These are phyloP conservation scores for Pleurotus platypus DNA, from an alignment of 768 basidiomycete genomes.

Conservation along the genomic window DNA sequence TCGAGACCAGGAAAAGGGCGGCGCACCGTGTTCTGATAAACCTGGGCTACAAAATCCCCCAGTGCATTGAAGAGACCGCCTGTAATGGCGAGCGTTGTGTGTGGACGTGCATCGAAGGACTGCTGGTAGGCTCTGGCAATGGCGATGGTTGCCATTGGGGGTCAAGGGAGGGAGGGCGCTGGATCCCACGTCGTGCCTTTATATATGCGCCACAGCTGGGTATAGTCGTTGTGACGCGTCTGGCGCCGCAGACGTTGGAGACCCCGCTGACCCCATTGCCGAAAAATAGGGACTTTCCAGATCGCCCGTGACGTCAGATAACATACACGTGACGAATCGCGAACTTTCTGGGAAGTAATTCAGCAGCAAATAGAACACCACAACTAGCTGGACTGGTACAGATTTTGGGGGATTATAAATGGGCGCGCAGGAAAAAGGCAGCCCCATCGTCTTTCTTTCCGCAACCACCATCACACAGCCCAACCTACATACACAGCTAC, in stretches of 20 bases:
- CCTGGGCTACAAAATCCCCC: constrained; percentile 75
- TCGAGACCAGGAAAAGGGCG: constrained; percentile 3
- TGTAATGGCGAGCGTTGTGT: constrained; percentile 70
- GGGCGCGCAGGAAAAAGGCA: not conserved
- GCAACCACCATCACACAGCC: constrained; percentile 16
- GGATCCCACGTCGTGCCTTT: not conserved
- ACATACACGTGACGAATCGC: not conserved
- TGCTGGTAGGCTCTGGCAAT: constrained; percentile 71
- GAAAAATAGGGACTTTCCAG: not conserved
- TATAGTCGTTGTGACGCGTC: too few species aligned
- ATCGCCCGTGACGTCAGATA: not conserved
- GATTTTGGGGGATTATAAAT: not conserved
- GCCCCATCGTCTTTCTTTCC: constrained; percentile 8
- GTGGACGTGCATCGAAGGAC: constrained; percentile 71
- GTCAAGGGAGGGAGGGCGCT: constrained; percentile 1
- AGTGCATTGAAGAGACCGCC: constrained; percentile 73
- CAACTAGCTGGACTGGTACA: not conserved
- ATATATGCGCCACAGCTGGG: too few species aligned
- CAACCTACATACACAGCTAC: constrained; percentile 1
- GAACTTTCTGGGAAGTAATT: not conserved
- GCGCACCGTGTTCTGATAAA: constrained; percentile 58
- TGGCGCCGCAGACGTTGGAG: not conserved
- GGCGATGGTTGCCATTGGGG: constrained; percentile 55
- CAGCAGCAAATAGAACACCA: not conserved
- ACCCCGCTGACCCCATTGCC: not conserved